Evolutionary conservation across 2,329 filamentous ascomycete species (phyloP).

Genomic region (Calonectria hongkongensis): DNA sequence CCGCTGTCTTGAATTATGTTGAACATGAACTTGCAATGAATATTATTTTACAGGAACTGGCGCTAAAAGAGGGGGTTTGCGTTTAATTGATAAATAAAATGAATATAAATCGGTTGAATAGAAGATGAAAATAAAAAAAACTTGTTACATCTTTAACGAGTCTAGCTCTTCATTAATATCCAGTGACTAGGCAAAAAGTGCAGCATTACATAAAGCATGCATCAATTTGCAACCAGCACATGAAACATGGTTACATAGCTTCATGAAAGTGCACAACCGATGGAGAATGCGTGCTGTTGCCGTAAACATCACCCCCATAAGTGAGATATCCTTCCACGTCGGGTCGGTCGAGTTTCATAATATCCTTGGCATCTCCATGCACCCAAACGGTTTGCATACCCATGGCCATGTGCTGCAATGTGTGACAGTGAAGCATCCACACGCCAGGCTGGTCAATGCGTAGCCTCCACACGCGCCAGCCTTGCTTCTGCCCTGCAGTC

Average conservation of each 20-base stretch:
- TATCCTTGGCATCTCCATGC: conserved; percentile 13
- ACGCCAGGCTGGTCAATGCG: conserved; percentile 69
- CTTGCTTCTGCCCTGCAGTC: neutral
- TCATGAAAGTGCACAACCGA: conserved; percentile 15
- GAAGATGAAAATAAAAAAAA: neutral
- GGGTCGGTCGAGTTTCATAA: conserved; percentile 10
- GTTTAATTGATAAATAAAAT: neutral
- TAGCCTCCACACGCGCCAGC: conserved; percentile 14
- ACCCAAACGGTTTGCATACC: conserved; percentile 53
- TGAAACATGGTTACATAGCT: neutral
- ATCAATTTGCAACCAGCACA: neutral
- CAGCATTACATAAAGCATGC: neutral
- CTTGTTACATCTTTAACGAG: neutral
- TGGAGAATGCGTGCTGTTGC: conserved; percentile 3
- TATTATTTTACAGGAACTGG: neutral
- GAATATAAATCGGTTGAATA: neutral
- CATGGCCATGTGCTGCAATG: conserved; percentile 75
- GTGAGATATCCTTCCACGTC: conserved; percentile 2
- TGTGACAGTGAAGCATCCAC: conserved; percentile 79
- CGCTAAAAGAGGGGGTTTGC: neutral
- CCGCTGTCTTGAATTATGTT: neutral
- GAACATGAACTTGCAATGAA: neutral
- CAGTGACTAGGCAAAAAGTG: neutral
- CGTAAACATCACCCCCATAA: conserved; percentile 11
- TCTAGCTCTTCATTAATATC: neutral